phyloP scores from a whole-genome alignment of 2,329 filamentous ascomycete species.

The Colletotrichum salicis region DNA sequence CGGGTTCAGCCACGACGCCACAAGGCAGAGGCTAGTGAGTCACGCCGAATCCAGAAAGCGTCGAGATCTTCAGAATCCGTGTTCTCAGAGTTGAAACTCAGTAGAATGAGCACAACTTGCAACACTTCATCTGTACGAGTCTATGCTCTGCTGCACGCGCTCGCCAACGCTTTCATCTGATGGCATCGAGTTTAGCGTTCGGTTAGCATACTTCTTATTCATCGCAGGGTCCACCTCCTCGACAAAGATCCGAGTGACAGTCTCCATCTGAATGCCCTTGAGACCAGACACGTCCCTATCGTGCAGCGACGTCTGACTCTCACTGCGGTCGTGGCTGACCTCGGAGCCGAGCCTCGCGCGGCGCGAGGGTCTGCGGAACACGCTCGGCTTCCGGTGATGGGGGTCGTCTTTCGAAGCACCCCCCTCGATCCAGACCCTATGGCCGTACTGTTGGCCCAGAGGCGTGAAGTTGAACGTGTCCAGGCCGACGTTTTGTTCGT shows the following conservation, averaged over 20 bases:
- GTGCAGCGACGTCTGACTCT: slow-evolving; percentile 20
- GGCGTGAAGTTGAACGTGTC: slow-evolving; percentile 23
- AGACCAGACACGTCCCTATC: background rate
- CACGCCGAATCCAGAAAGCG: background rate
- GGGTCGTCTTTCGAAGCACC: background rate
- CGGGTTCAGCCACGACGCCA: background rate
- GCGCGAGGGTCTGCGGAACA: slow-evolving; percentile 4
- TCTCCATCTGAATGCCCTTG: slow-evolving; percentile 55
- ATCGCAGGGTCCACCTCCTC: slow-evolving; percentile 47
- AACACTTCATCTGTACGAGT: background rate
- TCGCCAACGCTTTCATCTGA: slow-evolving; percentile 6
- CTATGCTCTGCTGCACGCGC: slow-evolving; percentile 16
- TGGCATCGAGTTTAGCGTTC: background rate
- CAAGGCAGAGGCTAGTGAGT: background rate
- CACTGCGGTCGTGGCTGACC: slow-evolving; percentile 9
- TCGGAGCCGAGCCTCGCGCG: background rate
- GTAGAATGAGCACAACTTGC: background rate
- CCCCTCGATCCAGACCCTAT: slow-evolving; percentile 20
- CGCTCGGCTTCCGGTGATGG: background rate
- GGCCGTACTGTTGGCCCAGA: slow-evolving; percentile 14
- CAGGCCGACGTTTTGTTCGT: slow-evolving; percentile 18
- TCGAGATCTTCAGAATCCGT: background rate
- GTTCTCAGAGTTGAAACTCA: background rate
- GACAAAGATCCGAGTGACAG: slow-evolving; percentile 54
- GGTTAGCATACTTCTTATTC: slow-evolving; percentile 25